Conservation (phyloP, 768 basidiomycete genomes). For the Lepiota brunneoincarnata region DNA sequence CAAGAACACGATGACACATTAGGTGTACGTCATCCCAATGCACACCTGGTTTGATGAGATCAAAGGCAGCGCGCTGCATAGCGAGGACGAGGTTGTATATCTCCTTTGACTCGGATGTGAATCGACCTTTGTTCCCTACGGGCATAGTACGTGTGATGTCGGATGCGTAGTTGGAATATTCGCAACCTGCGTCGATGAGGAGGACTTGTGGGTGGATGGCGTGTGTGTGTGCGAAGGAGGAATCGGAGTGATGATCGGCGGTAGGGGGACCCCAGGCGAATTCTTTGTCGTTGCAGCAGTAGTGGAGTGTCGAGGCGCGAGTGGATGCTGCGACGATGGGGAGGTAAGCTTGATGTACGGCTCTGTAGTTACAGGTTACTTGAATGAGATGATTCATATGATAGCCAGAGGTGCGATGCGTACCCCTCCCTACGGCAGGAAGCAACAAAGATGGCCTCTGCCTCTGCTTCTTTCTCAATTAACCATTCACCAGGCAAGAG, state of each 20-base stretch:
- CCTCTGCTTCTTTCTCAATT: slow-evolving; percentile 90
- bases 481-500: slow-evolving; percentile 80
- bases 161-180: slow-evolving; percentile 58
- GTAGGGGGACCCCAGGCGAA: slow-evolving; percentile 82
- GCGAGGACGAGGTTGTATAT: slow-evolving; percentile 86
- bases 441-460: slow-evolving; percentile 91
- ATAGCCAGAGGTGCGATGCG: slow-evolving; percentile 23
- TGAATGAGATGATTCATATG: slow-evolving; percentile 1
- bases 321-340: slow-evolving; percentile 90
- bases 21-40: slow-evolving; percentile 92
- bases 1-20: slow-evolving; percentile 78
- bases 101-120: slow-evolving; percentile 73
- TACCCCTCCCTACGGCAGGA: slow-evolving; percentile 87
- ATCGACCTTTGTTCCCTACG: slow-evolving; percentile 91
- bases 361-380: slow-evolving; percentile 35
- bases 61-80: slow-evolving; percentile 71
- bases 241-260: slow-evolving; percentile 53
- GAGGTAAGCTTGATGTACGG: slow-evolving; percentile 85
- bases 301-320: slow-evolving; percentile 88
- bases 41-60: slow-evolving; percentile 66
- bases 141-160: slow-evolving; percentile 81
- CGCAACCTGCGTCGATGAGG: slow-evolving; percentile 93
- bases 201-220: slow-evolving; percentile 66
- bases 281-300: slow-evolving; percentile 88
- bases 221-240: slow-evolving; percentile 40